Evolutionary conservation across 768 basidiomycete species (phyloP), one percentile per base, ranked within the genome.

Genomic region (Suillus variegatus): DNA sequence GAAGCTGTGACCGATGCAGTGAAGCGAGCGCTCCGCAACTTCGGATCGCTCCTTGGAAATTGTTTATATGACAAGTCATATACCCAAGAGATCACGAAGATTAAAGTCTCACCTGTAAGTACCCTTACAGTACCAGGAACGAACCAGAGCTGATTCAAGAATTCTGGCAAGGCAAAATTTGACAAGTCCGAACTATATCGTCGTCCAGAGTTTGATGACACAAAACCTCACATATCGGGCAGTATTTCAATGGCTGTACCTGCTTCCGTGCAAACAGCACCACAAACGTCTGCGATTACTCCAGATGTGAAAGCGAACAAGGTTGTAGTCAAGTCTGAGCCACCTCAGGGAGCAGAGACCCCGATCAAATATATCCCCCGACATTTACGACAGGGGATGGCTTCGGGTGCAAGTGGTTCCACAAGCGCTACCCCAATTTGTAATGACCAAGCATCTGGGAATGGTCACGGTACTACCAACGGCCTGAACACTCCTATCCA

Each of bases 51-150:
- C 3, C 82, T 99, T 18, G 97, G 97, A 1, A 97, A 97, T 71
- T 99, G 97, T 77, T 78, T 99, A n/a, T 99, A 99, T 72, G 97
- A 99, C 80, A 97, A 97, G 79, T 76, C 84, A 7, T 98, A 94
- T 75, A 85, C 92, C 0, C 85, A 90, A 57, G 92, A 96, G 73
- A 82, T 99, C 10, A 80, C 86, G 47, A 97, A 96, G 79, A 90
- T 99, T 68, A 97, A 94, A 74, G 88, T 93, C 0, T 85, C 86
- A 38, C 87, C 88, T 4, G 95, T 97, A 71, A 65, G 91, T 85
- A n/a, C 28, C 25, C 49, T 22, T 12, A 38, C 22, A 41, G 7
- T 49, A 18, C 43, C 20, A 3, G 12, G n/a, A 40, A 51, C 32
- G 6, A 32, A 46, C 18, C 49, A 44, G n/a, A 55, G 40, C 62